Evolutionary conservation across 495 filamentous ascomycete species (phyloP).

Genomic region (Saxophila tyrrhenica): DNA sequence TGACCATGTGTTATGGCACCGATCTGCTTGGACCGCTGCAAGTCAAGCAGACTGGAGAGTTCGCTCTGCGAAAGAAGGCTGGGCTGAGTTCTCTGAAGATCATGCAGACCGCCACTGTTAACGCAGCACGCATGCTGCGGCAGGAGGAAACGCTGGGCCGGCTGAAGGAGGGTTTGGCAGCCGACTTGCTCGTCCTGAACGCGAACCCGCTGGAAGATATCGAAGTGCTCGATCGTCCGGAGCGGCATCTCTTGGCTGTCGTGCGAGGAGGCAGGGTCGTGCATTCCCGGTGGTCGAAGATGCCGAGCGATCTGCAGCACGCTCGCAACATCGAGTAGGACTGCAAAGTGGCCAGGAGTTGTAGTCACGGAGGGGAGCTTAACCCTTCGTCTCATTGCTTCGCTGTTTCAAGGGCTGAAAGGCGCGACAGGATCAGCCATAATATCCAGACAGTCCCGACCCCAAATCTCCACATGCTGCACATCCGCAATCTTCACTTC

Average conservation of each 20-base stretch:
- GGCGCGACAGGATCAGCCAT: slow-evolving; percentile 7
- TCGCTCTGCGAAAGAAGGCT: slow-evolving; percentile 35
- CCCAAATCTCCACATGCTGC: slow-evolving; percentile 23
- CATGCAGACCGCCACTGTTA: slow-evolving; percentile 41
- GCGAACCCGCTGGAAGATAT: slow-evolving; percentile 43
- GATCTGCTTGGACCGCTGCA: slow-evolving; percentile 42
- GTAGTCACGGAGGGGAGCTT: too few relatives aligned
- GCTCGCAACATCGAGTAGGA: slow-evolving; percentile 7
- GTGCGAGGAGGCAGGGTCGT: slow-evolving; percentile 41
- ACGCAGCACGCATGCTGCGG: slow-evolving; percentile 37
- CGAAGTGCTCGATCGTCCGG: slow-evolving; percentile 36
- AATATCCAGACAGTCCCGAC: slow-evolving; percentile 18
- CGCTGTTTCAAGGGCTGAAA: slow-evolving; percentile 13
- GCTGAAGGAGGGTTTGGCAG: slow-evolving; percentile 26
- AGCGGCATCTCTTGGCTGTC: slow-evolving; percentile 36
- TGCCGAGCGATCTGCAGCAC: slow-evolving; percentile 14
- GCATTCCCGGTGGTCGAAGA: slow-evolving; percentile 33
- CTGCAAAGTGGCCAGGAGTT: background rate
- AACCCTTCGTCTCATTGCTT: too few relatives aligned
- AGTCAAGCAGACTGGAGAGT: slow-evolving; percentile 40
- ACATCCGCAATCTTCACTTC: slow-evolving; percentile 16
- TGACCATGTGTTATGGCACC: slow-evolving; percentile 45
- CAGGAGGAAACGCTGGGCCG: slow-evolving; percentile 35
- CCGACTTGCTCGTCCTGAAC: slow-evolving; percentile 20
- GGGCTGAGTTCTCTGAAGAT: slow-evolving; percentile 33